These are phyloP conservation scores for Exidia glandulosa DNA, from an alignment of 768 basidiomycete genomes.

Conservation along the genomic window DNA sequence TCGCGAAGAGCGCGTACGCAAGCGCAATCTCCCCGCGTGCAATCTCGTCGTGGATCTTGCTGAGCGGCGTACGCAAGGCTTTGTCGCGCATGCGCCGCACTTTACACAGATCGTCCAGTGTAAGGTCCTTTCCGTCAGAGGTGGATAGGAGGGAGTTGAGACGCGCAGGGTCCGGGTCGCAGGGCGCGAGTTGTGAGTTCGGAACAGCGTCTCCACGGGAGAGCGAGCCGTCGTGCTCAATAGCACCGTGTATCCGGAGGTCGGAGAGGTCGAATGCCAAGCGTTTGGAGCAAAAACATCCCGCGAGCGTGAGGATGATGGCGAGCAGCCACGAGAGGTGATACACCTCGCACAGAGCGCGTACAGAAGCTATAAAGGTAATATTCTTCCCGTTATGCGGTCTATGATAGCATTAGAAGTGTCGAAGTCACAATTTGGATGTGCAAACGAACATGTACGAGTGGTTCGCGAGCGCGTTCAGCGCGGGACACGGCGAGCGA, in stretches of 20 bases:
- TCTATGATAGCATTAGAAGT: neutral
- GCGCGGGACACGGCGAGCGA: conserved; percentile 61
- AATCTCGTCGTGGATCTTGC: neutral
- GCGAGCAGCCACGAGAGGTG: neutral
- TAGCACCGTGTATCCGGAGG: neutral
- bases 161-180: neutral
- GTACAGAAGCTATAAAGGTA: neutral
- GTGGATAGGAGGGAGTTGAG: neutral
- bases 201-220: neutral
- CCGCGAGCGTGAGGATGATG: neutral
- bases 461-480: conserved; percentile 68
- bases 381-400: neutral
- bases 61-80: neutral
- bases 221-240: neutral
- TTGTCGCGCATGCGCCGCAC: neutral
- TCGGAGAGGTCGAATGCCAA: neutral
- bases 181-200: neutral
- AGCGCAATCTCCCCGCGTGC: neutral
- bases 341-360: neutral
- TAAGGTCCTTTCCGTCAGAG: neutral
- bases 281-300: neutral
- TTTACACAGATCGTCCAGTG: neutral
- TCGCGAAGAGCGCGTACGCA: neutral
- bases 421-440: neutral
- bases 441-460: conserved; percentile 63